Evolutionary conservation across 2,329 filamentous ascomycete species (phyloP).

Genomic region (Nemania sp.): DNA sequence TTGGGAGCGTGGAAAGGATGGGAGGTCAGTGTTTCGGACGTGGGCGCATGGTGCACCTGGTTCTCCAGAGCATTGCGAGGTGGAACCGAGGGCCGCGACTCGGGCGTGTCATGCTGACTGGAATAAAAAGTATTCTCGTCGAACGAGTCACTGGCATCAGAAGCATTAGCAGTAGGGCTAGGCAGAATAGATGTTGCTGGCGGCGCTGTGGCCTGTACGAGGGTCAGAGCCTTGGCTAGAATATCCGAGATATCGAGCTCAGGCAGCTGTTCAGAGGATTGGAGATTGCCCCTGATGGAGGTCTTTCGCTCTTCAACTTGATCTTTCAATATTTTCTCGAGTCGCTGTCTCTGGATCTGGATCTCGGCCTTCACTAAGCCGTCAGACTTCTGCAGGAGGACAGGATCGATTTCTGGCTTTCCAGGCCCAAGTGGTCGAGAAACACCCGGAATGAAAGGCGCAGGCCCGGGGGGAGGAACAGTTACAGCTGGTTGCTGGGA

Average conservation of each 20-base stretch:
- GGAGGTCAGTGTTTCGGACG: constrained; percentile 23
- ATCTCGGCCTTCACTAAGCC: constrained; percentile 82
- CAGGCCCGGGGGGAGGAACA: constrained; percentile 29
- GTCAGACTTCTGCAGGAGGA: constrained; percentile 84
- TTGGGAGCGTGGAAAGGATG: constrained; percentile 20
- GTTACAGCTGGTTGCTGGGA: constrained; percentile 42
- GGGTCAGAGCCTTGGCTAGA: constrained; percentile 68
- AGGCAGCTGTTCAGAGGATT: constrained; percentile 56
- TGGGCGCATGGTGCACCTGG: constrained; percentile 43
- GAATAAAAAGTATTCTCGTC: constrained; percentile 97
- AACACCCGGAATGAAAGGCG: constrained; percentile 44
- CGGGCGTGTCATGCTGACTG: constrained; percentile 82
- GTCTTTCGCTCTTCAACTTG: constrained; percentile 69
- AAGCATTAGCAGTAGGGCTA: constrained; percentile 59
- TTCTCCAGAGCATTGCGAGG: constrained; percentile 53
- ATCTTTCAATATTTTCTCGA: constrained; percentile 78
- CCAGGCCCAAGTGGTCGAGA: constrained; percentile 51
- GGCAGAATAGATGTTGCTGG: constrained; percentile 59
- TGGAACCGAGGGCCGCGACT: constrained; percentile 54
- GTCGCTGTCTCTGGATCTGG: constrained; percentile 75
- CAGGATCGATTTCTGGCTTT: constrained; percentile 75
- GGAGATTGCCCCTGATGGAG: constrained; percentile 48
- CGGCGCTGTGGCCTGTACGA: constrained; percentile 72
- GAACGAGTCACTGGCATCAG: constrained; percentile 75
- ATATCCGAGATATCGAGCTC: constrained; percentile 76